Conservation (phyloP, 2,329 filamentous ascomycete species). For the Cladosporium colombiae region DNA sequence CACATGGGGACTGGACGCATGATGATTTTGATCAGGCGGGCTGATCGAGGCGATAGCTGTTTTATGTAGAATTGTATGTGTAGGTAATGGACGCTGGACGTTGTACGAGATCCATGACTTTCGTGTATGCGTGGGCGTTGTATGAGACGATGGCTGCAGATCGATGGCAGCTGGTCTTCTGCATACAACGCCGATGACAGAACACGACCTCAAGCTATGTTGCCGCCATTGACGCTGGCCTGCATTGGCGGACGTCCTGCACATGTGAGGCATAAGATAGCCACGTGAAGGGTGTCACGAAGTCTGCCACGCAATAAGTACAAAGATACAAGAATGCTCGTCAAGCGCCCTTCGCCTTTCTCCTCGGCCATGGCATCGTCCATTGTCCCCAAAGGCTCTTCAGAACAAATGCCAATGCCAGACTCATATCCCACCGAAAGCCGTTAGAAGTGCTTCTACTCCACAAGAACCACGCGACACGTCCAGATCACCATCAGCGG, state of each 20-base stretch:
- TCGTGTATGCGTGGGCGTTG: not conserved
- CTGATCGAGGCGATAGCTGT: not conserved
- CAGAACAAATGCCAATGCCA: not conserved
- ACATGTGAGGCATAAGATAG: not conserved
- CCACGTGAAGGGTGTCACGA: not conserved
- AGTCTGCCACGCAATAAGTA: not conserved
- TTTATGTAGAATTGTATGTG: not conserved
- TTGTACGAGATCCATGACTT: not conserved
- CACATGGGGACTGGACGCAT: constrained; percentile 21
- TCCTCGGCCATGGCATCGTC: not conserved
- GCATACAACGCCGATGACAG: not conserved
- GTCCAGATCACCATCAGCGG: constrained; percentile 3
- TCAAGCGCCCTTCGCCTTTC: not conserved
- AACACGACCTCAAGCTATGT: not conserved
- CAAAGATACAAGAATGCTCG: not conserved
- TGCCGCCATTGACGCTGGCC: not conserved
- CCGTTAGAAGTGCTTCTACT: not conserved
- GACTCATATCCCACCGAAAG: not conserved
- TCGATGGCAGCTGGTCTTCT: constrained; percentile 16
- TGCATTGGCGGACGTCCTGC: not conserved
- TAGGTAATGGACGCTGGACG: constrained; percentile 6
- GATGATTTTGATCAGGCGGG: constrained; percentile 19
- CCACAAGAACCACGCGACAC: constrained; percentile 6
- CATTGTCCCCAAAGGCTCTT: not conserved
- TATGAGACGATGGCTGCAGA: constrained; percentile 11